phyloP scores from a whole-genome alignment of 2,329 filamentous ascomycete genomes.

The Zymoseptoria ardabiliae region DNA sequence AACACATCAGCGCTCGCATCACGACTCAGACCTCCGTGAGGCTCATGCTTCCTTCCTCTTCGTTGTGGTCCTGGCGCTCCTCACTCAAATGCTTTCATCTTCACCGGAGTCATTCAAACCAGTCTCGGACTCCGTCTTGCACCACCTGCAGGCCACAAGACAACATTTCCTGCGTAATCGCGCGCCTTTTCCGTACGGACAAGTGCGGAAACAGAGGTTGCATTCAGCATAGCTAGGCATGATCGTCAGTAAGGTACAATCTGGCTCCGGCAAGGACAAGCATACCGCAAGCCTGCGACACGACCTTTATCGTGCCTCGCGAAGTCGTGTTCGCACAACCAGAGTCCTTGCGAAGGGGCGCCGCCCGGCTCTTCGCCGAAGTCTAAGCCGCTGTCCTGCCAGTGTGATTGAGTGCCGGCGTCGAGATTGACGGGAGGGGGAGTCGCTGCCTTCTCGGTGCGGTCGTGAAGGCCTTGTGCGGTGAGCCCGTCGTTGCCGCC shows the following conservation, averaged over 20 bases:
- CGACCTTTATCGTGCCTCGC: not conserved
- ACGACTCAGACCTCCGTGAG: too few species aligned
- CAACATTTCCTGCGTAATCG: not conserved
- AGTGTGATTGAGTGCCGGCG: slow-evolving; percentile 24
- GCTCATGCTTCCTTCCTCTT: too few species aligned
- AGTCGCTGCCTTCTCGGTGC: too few species aligned
- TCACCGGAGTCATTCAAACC: not conserved
- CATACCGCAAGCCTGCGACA: slow-evolving; percentile 6
- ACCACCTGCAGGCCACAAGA: not conserved
- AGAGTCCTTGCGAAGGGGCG: slow-evolving; percentile 14
- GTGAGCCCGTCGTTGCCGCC: too few species aligned
- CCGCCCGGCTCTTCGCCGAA: slow-evolving; percentile 34
- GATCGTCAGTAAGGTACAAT: slow-evolving; percentile 4
- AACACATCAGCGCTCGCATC: too few species aligned
- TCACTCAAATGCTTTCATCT: too few species aligned
- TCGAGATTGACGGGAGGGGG: slow-evolving; percentile 28
- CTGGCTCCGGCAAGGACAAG: too few species aligned
- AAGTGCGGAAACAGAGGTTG: not conserved
- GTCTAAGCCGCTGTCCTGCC: slow-evolving; percentile 25
- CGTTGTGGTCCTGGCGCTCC: too few species aligned
- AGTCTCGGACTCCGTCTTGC: not conserved
- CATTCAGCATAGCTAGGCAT: slow-evolving; percentile 4
- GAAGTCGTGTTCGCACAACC: slow-evolving; percentile 23
- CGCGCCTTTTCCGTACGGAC: not conserved
- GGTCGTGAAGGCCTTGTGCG: too few species aligned